Evolutionary conservation across 495 filamentous ascomycete species (phyloP).

Genomic region (Hyaloscypha bicolor): DNA sequence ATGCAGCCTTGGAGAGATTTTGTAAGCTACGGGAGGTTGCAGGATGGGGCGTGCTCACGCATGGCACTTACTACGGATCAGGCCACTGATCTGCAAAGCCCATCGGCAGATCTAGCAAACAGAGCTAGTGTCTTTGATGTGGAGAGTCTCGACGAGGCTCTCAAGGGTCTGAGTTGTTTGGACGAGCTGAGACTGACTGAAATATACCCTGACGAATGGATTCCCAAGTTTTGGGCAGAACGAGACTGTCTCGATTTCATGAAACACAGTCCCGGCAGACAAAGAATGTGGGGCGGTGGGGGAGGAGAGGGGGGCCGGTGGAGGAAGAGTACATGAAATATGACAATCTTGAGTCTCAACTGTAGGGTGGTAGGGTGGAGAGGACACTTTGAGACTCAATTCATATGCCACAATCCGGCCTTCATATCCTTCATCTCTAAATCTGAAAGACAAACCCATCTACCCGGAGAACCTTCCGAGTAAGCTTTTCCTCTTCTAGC

Average conservation of each 20-base stretch:
- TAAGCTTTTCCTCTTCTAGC: conserved; percentile 20
- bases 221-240: conserved; percentile 13
- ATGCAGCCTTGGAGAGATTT: neutral
- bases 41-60: conserved; percentile 9
- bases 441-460: conserved; percentile 23
- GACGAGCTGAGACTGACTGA: conserved; percentile 21
- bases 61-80: conserved; percentile 16
- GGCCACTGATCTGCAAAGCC: conserved; percentile 17
- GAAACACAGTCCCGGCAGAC: conserved; percentile 21
- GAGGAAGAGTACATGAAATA: neutral
- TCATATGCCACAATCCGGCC: conserved; percentile 16
- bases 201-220: conserved; percentile 13
- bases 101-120: conserved; percentile 24
- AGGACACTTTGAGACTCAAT: conserved; percentile 1
- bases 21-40: conserved; percentile 21
- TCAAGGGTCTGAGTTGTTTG: conserved; percentile 19
- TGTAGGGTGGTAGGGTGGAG: neutral
- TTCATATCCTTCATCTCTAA: conserved; percentile 10
- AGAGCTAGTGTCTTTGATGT: conserved; percentile 1
- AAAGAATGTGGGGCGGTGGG: conserved; percentile 11
- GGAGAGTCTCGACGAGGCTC: conserved; percentile 19
- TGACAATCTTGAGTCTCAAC: neutral
- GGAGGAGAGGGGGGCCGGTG: neutral
- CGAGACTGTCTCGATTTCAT: conserved; percentile 19
- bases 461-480: conserved; percentile 20